Percentiles rank a stretch among this genome's conserved stretches.
Evolutionary conservation across 208 protist species (phyloP).

Genomic region (Leishmania mexicana): DNA sequence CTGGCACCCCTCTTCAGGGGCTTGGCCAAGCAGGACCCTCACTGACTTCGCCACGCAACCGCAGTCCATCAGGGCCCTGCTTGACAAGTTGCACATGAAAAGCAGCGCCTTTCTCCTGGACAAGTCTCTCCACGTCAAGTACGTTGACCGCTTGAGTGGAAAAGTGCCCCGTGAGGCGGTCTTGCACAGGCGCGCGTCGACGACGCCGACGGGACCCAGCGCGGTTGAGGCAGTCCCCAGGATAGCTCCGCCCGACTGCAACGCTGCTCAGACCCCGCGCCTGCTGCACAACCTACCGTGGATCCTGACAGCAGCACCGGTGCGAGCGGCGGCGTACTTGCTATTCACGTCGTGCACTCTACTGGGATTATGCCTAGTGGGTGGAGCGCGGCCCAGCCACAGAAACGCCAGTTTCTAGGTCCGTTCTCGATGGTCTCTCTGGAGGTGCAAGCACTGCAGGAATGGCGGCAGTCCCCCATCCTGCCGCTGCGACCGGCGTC

Average conservation of each 20-base stretch:
- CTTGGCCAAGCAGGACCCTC: conserved; percentile 54
- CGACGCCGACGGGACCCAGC: not conserved
- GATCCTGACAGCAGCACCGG: not conserved
- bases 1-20: conserved; percentile 53
- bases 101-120: conserved; percentile 46
- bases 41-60: conserved; percentile 40
- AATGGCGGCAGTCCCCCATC: not conserved
- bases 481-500: not conserved
- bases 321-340: not conserved
- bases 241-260: not conserved
- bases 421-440: not conserved
- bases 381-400: not conserved
- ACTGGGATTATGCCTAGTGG: not conserved
- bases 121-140: conserved; percentile 61
- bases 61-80: conserved; percentile 48
- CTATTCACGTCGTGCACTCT: not conserved
- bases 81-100: conserved; percentile 38
- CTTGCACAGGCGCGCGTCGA: conserved; percentile 34
- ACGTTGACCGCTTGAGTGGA: conserved; percentile 66
- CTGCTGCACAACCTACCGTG: not conserved
- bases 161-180: conserved; percentile 57
- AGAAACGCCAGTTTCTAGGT: not conserved
- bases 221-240: not conserved
- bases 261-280: conserved; percentile 12
- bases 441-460: not conserved